These are phyloP conservation scores for Brassica nigra DNA, from an alignment of 345 rosid species.

Conservation along the genomic window DNA sequence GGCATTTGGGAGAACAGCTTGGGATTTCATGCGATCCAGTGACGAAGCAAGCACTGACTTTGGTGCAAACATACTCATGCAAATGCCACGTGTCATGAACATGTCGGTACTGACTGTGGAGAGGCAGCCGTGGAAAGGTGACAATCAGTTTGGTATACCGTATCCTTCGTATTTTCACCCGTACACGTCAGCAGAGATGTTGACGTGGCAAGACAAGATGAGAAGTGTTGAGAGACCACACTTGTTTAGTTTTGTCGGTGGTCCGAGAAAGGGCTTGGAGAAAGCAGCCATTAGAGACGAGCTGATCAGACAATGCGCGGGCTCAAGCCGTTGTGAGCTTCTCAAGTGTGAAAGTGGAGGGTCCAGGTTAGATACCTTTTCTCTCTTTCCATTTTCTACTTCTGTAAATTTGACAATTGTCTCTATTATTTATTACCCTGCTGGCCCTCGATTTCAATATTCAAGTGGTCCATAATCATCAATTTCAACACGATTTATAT, in stretches of 20 bases:
- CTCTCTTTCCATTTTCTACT: neutral
- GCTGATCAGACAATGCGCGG: constrained; percentile 51
- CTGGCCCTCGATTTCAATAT: neutral
- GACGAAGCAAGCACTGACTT: constrained; percentile 41
- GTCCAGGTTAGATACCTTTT: constrained; percentile 30
- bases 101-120: constrained; percentile 59
- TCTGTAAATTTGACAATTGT: neutral
- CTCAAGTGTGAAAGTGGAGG: constrained; percentile 48
- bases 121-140: constrained; percentile 46
- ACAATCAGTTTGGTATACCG: constrained; percentile 57
- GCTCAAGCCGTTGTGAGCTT: constrained; percentile 43
- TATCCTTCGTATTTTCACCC: constrained; percentile 79
- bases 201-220: constrained; percentile 53
- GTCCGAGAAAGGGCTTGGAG: constrained; percentile 41
- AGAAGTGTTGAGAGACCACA: constrained; percentile 31
- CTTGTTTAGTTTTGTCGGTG: constrained; percentile 62
- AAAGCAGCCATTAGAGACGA: constrained; percentile 49
- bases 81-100: constrained; percentile 54
- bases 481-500: neutral
- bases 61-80: constrained; percentile 54
- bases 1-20: constrained; percentile 53
- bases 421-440: constrained; percentile 1
- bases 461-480: constrained; percentile 24
- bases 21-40: constrained; percentile 51
- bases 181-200: constrained; percentile 38